Percentiles rank a stretch among this genome's conserved stretches.
Evolutionary conservation across 176 grass and related monocot genomes (phyloP).

Genomic region (Lolium rigidum): DNA sequence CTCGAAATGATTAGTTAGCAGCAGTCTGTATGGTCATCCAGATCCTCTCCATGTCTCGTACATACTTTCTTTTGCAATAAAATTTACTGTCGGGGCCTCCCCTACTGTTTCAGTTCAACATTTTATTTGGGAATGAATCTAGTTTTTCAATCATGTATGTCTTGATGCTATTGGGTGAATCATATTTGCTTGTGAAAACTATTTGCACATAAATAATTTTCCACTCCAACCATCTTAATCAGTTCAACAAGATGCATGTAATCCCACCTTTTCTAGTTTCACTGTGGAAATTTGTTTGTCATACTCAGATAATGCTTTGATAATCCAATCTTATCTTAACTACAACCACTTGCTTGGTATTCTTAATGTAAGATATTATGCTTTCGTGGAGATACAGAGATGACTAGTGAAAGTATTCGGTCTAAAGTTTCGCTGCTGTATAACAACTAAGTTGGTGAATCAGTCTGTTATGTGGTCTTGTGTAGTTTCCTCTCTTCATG

Average conservation of each 20-base stretch:
- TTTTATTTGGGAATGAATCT: constrained; percentile 2
- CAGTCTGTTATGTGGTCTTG: neutral
- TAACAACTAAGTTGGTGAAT: neutral
- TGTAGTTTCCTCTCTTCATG: neutral
- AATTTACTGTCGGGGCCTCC: too few relatives aligned
- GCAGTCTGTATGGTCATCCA: too few relatives aligned
- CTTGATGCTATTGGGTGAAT: neutral
- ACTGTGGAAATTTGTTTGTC: neutral
- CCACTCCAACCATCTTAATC: neutral
- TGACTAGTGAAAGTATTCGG: neutral
- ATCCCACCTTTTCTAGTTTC: neutral
- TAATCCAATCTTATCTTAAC: neutral
- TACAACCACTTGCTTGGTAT: neutral
- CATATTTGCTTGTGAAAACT: neutral
- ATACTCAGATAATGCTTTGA: neutral
- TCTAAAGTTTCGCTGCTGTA: neutral
- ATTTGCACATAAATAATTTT: neutral
- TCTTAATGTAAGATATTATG: neutral
- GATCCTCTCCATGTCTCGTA: too few relatives aligned
- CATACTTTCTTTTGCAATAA: too few relatives aligned
- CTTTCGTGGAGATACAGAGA: neutral
- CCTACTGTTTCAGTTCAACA: too few relatives aligned
- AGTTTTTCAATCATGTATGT: neutral
- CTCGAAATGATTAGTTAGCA: too few relatives aligned
- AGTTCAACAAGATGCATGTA: neutral